phyloP scores from a whole-genome alignment of 2,329 filamentous ascomycete genomes.

The Alternaria ethzedia region DNA sequence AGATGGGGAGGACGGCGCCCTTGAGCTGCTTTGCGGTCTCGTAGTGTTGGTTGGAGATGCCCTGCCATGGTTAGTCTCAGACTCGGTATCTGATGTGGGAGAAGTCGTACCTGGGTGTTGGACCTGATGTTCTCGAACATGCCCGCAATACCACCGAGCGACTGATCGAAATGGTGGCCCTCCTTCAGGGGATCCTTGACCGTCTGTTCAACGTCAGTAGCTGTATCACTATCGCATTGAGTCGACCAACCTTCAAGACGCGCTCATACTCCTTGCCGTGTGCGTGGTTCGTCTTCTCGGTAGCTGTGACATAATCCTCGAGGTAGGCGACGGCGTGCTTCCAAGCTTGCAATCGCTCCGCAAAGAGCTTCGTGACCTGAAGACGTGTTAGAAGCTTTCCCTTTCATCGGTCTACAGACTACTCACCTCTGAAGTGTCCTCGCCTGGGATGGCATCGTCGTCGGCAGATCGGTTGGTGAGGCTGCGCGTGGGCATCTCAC shows the following conservation, averaged over 20 bases:
- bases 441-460: constrained; percentile 56
- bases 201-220: constrained; percentile 61
- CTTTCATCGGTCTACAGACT: not conserved
- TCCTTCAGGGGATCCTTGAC: constrained; percentile 86
- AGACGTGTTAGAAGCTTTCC: not conserved
- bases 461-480: constrained; percentile 44
- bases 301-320: constrained; percentile 84
- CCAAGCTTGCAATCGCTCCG: constrained; percentile 90
- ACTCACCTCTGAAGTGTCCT: constrained; percentile 55
- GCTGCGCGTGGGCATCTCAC: constrained; percentile 37
- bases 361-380: constrained; percentile 66
- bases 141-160: constrained; percentile 82
- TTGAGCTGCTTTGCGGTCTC: constrained; percentile 93
- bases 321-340: constrained; percentile 92
- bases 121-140: constrained; percentile 93
- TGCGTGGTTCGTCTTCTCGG: constrained; percentile 83
- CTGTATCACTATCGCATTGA: not conserved
- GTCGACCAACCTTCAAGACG: constrained; percentile 73
- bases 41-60: constrained; percentile 83
- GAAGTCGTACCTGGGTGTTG: constrained; percentile 73
- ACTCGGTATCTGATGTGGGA: rapidly evolving
- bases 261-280: constrained; percentile 96
- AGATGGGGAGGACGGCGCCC: constrained; percentile 81
- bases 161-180: constrained; percentile 91
- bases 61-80: constrained; percentile 54